phyloP scores from a whole-genome alignment of 768 basidiomycete species.

The Tulasnella sp. region DNA sequence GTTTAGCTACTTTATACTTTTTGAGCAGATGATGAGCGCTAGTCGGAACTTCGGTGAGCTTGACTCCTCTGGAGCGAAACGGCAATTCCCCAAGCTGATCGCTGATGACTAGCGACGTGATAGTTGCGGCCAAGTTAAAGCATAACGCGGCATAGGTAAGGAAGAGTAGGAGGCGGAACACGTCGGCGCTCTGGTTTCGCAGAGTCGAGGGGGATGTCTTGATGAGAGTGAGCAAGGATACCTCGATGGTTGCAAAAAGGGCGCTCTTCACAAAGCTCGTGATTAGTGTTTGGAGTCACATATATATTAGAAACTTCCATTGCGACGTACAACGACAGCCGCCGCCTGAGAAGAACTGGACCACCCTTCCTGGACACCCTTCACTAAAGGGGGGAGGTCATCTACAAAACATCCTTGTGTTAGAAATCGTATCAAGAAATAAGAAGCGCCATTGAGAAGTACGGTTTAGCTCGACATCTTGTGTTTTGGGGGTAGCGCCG shows the following conservation, averaged over 20 bases:
- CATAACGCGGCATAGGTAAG: neutral
- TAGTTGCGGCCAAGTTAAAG: neutral
- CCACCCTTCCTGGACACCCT: too few species aligned
- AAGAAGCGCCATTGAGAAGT: too few species aligned
- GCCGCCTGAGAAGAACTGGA: too few species aligned
- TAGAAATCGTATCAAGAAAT: too few species aligned
- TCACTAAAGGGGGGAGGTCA: too few species aligned
- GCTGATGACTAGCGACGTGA: neutral
- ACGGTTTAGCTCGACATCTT: too few species aligned
- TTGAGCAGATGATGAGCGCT: neutral
- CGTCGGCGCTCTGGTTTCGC: neutral
- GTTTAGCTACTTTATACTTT: too few species aligned
- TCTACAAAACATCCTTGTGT: too few species aligned
- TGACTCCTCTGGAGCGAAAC: neutral
- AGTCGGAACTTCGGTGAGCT: neutral
- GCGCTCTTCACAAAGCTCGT: neutral
- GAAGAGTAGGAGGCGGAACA: neutral
- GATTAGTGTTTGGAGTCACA: too few species aligned
- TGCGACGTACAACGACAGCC: too few species aligned
- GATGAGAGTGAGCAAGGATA: neutral
- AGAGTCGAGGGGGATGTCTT: neutral
- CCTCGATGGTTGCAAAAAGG: neutral
- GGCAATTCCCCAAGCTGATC: constrained; percentile 2
- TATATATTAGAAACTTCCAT: too few species aligned
- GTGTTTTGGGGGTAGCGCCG: too few species aligned